Evolutionary conservation across 108 stramenopile species (phyloP), one percentile per base, ranked within the genome.

Genomic region (Schizochytrium sp.): DNA sequence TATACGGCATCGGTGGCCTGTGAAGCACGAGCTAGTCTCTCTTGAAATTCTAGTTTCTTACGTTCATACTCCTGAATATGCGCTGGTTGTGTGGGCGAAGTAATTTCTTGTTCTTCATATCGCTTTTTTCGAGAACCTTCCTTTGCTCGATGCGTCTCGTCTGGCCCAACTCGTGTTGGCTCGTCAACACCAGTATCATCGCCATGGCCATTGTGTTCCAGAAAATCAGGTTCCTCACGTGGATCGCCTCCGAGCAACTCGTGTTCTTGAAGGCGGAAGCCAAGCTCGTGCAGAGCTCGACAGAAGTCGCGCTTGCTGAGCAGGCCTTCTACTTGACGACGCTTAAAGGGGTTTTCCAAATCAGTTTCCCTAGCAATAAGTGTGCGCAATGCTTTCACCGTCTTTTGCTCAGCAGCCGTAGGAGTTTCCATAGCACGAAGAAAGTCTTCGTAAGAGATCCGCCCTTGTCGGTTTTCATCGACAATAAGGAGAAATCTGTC

Each of bases 211-310:
- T 47, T n/a, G 10, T 76, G 19, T 7, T 38, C 56, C 28, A 28
- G 28, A 5, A 61, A 88, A 58, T 38, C 61, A 44, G 56, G 46
- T 57, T 69, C 57, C 46, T 69, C 73, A 13, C 72, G 87, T 40
- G 56, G 57, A 3, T 87, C 89, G 7, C 41, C n/a, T 13, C 7
- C 12, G 0, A 72, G 83, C 40, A 73, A 38, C 8, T 91, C 90
- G 64, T 94, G 93, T 41, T 94, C 94, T 3, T 92, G 91, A 40
- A 94, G 92, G 40, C 61, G 58, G 61, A 94, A 94, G 19, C 94
- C 94, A 57, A 94, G 87, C 45, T 91, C 88, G 5, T 89, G 88
- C 69, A 94, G 89, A 44, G 8, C 92, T 17, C 69, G 72, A 76
- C 92, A 93, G 87, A 94, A 94, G 87, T 92, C 59, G 0, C 72